These are phyloP conservation scores for Penicillium macrosclerotiorum DNA, from an alignment of 495 filamentous ascomycete genomes.

Conservation along the genomic window DNA sequence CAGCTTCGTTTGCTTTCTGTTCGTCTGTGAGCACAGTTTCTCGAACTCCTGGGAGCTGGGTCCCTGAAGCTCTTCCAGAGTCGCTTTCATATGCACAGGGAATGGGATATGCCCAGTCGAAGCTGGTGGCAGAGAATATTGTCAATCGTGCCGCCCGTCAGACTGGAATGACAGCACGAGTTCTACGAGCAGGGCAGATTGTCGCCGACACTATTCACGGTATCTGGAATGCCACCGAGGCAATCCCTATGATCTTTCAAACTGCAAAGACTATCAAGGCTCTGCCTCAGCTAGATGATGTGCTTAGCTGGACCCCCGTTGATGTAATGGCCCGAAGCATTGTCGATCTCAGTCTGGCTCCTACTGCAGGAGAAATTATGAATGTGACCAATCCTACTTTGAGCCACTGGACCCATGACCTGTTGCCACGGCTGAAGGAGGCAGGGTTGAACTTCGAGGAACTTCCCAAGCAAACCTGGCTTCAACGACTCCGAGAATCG, in stretches of 20 bases:
- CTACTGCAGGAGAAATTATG: no score
- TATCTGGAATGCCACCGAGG: constrained; percentile 63
- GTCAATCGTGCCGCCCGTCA: constrained; percentile 32
- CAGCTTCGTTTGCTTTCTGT: constrained; percentile 55
- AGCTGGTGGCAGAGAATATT: constrained; percentile 62
- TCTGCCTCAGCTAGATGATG: constrained; percentile 52
- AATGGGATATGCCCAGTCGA: constrained; percentile 61
- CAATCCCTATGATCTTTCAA: constrained; percentile 60
- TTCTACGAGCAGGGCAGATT: constrained; percentile 60
- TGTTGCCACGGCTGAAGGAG: no score
- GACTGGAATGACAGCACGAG: constrained; percentile 27
- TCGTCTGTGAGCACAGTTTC: constrained; percentile 55
- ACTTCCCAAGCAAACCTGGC: no score
- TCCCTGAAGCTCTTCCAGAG: constrained; percentile 48
- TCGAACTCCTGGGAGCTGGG: constrained; percentile 21
- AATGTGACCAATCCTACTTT: no score
- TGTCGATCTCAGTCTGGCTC: constrained; percentile 24
- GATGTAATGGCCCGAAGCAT: constrained; percentile 51
- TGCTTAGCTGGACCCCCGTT: constrained; percentile 58
- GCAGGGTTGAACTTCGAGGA: no score
- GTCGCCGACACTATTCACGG: constrained; percentile 51
- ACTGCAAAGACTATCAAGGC: constrained; percentile 42
- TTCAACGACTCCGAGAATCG: no score
- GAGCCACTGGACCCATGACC: no score
- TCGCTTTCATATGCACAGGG: constrained; percentile 48